A percentile compares a stretch with the other conserved stretches of the same genome.
phyloP scores from a whole-genome alignment of 805 yeast species.

The Cyberlindnera bimundalis region DNA sequence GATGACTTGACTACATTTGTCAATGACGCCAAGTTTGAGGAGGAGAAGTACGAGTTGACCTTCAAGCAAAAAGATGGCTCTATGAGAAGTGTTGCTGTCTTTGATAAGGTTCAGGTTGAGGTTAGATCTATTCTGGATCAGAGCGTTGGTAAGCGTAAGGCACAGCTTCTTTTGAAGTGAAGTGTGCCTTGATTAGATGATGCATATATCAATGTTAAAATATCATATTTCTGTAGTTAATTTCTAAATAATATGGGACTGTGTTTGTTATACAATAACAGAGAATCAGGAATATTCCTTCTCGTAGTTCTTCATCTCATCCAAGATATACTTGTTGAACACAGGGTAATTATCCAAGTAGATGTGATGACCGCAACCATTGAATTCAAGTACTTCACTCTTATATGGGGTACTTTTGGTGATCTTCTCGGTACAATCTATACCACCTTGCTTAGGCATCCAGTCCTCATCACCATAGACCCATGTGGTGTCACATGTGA shows the following conservation, averaged over 20 bases:
- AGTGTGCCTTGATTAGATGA: too few species aligned
- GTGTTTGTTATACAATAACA: too few species aligned
- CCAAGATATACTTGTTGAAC: slow-evolving; percentile 49
- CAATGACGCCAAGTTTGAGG: slow-evolving; percentile 64
- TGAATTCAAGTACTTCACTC: slow-evolving; percentile 40
- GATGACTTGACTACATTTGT: slow-evolving; percentile 68
- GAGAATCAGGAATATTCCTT: slow-evolving; percentile 7
- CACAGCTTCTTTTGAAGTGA: slow-evolving; percentile 54
- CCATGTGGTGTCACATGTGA: slow-evolving; percentile 71
- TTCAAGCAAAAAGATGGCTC: slow-evolving; percentile 48
- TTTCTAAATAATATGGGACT: too few species aligned
- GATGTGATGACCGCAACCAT: slow-evolving; percentile 73
- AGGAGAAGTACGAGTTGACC: slow-evolving; percentile 67
- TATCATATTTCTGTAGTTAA: too few species aligned
- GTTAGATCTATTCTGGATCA: slow-evolving; percentile 82
- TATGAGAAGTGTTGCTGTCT: slow-evolving; percentile 57
- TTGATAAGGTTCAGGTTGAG: slow-evolving; percentile 81
- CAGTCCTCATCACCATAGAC: slow-evolving; percentile 78
- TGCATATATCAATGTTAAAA: too few species aligned
- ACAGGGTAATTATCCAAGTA: slow-evolving; percentile 60
- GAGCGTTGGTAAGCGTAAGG: slow-evolving; percentile 88
- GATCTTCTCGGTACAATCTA: slow-evolving; percentile 29
- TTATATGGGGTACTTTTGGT: slow-evolving; percentile 19
- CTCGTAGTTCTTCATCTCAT: slow-evolving; percentile 45
- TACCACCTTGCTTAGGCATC: slow-evolving; percentile 49